A percentile compares a stretch with the other conserved stretches of the same genome.
phyloP scores from a whole-genome alignment of 31 red algal genomes.

The Asparagopsis taxiformis region DNA sequence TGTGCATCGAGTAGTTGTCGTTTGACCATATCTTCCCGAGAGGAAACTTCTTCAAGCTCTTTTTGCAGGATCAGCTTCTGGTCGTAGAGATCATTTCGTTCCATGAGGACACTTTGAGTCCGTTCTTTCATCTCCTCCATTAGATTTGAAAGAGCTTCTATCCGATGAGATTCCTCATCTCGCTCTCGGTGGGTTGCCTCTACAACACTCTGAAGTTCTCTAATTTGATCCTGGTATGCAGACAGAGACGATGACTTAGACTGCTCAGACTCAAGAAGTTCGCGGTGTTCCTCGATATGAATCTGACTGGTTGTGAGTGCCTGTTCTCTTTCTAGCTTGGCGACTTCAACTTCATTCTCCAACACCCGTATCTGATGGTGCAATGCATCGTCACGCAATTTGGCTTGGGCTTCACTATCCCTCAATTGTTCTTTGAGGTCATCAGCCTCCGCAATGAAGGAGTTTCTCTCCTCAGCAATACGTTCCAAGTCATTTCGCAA shows the following conservation, averaged over 20 bases:
- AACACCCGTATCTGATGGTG: slow-evolving; percentile 13
- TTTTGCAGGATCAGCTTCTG: slow-evolving; percentile 34
- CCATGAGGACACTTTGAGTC: slow-evolving; percentile 33
- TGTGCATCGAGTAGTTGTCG: slow-evolving; percentile 36
- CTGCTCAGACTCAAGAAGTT: slow-evolving; percentile 39
- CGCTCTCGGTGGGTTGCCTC: slow-evolving; percentile 8
- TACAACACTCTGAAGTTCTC: slow-evolving; percentile 33
- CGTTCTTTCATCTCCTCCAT: slow-evolving; percentile 58
- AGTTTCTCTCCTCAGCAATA: slow-evolving; percentile 42
- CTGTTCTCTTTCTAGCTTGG: slow-evolving; percentile 34
- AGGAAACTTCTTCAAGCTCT: slow-evolving; percentile 15
- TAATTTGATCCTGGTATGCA: slow-evolving; percentile 18
- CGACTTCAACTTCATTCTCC: slow-evolving; percentile 41
- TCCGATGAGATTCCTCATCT: slow-evolving; percentile 26
- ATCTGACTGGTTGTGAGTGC: slow-evolving; percentile 19
- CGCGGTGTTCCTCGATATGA: slow-evolving; percentile 21
- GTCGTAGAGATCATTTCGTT: slow-evolving; percentile 37
- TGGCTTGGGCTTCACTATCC: slow-evolving; percentile 2
- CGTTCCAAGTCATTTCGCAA: slow-evolving; percentile 38
- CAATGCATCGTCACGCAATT: slow-evolving; percentile 23
- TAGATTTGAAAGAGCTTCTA: slow-evolving; percentile 36
- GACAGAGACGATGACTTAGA: slow-evolving; percentile 4
- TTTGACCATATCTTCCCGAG: slow-evolving; percentile 5
- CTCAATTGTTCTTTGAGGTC: slow-evolving; percentile 17
- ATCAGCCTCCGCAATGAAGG: slow-evolving; percentile 16